Percentiles rank a stretch among this genome's conserved stretches.
Evolutionary conservation across 2,329 filamentous ascomycete genomes (phyloP).

Genomic region (Penicillium corylophilum): DNA sequence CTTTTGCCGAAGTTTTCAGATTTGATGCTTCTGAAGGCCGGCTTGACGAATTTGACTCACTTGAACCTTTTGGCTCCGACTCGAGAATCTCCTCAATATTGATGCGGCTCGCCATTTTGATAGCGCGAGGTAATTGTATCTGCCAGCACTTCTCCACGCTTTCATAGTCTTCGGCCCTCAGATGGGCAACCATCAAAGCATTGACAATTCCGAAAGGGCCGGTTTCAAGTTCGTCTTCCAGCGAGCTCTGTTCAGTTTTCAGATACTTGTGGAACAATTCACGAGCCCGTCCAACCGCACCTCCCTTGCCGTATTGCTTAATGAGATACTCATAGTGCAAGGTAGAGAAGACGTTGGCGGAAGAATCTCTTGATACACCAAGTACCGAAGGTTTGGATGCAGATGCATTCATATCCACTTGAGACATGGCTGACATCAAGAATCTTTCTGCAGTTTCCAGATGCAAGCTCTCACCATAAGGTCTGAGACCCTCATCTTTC

Average conservation of each 20-base stretch:
- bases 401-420: constrained; percentile 42
- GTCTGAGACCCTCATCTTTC: constrained; percentile 6
- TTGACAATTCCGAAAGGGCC: constrained; percentile 59
- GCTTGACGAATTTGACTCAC: neutral
- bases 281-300: constrained; percentile 50
- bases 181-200: constrained; percentile 67
- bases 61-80: neutral
- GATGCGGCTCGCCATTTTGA: constrained; percentile 43
- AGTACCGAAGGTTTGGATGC: constrained; percentile 44
- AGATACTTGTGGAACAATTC: constrained; percentile 58
- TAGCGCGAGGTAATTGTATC: constrained; percentile 56
- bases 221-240: constrained; percentile 23
- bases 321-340: constrained; percentile 58
- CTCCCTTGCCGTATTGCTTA: constrained; percentile 52
- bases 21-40: neutral
- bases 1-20: neutral
- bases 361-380: constrained; percentile 31
- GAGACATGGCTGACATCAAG: constrained; percentile 35
- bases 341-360: constrained; percentile 47
- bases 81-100: constrained; percentile 23
- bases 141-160: constrained; percentile 68
- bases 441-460: constrained; percentile 38
- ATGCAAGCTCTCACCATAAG: constrained; percentile 17
- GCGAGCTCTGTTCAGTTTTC: constrained; percentile 8
- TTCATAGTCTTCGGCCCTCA: constrained; percentile 57